Conservation (phyloP, 257 asterid genomes). For the Salvia hispanica region DNA sequence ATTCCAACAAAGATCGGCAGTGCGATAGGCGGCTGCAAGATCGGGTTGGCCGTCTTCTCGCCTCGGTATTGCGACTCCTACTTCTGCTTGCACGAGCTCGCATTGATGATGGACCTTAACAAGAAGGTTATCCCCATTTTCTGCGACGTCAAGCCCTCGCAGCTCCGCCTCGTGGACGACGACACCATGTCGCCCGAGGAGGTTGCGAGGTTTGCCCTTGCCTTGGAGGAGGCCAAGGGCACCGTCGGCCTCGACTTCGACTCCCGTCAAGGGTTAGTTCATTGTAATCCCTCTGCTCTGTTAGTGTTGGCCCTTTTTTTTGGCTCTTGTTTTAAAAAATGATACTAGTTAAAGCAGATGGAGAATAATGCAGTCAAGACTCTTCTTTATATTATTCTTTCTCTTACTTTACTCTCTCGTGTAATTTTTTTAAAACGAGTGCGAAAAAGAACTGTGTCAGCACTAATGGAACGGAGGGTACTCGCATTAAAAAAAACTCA, state of each 20-base stretch:
- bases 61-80: constrained; percentile 76
- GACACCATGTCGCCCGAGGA: constrained; percentile 44
- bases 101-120: constrained; percentile 53
- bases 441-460: too few species aligned
- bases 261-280: constrained; percentile 51
- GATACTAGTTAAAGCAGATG: too few species aligned
- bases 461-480: too few species aligned
- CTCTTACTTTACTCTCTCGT: too few species aligned
- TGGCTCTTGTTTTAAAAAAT: too few species aligned
- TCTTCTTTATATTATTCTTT: too few species aligned
- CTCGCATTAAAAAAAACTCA: too few species aligned
- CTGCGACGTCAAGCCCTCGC: constrained; percentile 75
- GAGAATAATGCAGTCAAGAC: too few species aligned
- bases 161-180: constrained; percentile 56
- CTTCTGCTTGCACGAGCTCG: constrained; percentile 73
- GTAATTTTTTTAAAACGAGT: too few species aligned
- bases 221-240: constrained; percentile 69
- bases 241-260: constrained; percentile 85
- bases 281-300: too few species aligned
- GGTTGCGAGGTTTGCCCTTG: constrained; percentile 42
- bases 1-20: too few species aligned
- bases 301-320: too few species aligned
- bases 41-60: constrained; percentile 73
- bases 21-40: constrained; percentile 53
- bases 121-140: constrained; percentile 72